These are phyloP conservation scores for Eucalyptus sp. DNA, from an alignment of 345 rosid species.

Conservation along the genomic window DNA sequence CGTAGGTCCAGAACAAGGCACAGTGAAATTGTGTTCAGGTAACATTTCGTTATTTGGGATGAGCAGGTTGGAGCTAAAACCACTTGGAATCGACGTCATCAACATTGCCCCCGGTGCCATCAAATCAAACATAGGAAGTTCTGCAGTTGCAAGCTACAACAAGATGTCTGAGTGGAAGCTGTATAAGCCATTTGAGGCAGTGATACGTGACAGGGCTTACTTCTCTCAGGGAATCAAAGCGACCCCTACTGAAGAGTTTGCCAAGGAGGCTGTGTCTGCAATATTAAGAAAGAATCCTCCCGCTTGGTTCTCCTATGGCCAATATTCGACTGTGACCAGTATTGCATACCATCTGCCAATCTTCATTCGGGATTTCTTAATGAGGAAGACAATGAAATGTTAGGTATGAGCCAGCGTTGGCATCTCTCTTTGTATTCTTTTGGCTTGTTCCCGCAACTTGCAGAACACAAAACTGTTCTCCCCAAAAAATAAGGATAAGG, in stretches of 20 bases:
- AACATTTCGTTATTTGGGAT: neutral
- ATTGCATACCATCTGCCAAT: conserved; percentile 67
- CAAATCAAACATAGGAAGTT: conserved; percentile 61
- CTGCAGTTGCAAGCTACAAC: conserved; percentile 41
- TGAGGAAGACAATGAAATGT: conserved; percentile 30
- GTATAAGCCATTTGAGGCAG: conserved; percentile 57
- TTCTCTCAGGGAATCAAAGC: conserved; percentile 43
- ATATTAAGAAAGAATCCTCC: conserved; percentile 61
- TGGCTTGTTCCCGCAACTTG: neutral
- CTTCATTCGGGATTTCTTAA: conserved; percentile 40
- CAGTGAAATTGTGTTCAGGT: neutral
- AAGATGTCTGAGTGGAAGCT: conserved; percentile 72
- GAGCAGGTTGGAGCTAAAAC: conserved; percentile 67
- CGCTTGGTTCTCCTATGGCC: conserved; percentile 69
- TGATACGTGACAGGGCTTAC: conserved; percentile 42
- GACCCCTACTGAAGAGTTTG: conserved; percentile 74
- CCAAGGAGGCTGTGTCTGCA: conserved; percentile 44
- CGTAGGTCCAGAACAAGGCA: neutral
- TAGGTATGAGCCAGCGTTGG: neutral
- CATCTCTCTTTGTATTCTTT: neutral
- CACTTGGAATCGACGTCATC: conserved; percentile 67
- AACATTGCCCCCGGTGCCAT: conserved; percentile 76
- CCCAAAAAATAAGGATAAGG: neutral
- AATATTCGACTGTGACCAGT: conserved; percentile 36
- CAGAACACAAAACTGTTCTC: neutral